Percentiles rank a stretch among this genome's conserved stretches.
These are phyloP conservation scores for Mollisiaceae sp. DNA, from an alignment of 2,329 filamentous ascomycete genomes.

Conservation along the genomic window DNA sequence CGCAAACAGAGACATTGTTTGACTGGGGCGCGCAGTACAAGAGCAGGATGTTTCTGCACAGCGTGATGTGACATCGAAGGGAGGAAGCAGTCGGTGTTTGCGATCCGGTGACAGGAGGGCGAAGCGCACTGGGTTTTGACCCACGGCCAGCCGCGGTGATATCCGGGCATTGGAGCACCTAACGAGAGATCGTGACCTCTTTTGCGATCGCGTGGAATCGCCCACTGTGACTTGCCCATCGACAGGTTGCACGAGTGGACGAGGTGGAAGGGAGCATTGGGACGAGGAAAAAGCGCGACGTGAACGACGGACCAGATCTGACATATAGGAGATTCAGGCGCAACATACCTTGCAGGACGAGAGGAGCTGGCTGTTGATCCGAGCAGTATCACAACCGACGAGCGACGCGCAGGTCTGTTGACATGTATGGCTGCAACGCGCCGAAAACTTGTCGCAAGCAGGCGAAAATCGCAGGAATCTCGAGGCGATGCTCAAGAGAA, in stretches of 20 bases:
- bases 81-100: conserved; percentile 40
- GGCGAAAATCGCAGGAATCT: conserved; percentile 12
- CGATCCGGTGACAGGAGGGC: conserved; percentile 37
- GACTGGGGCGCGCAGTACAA: conserved; percentile 32
- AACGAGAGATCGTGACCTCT: conserved; percentile 40
- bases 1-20: conserved; percentile 40
- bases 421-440: conserved; percentile 27
- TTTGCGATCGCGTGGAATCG: conserved; percentile 36
- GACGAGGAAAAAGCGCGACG: conserved; percentile 17
- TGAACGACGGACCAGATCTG: conserved; percentile 1
- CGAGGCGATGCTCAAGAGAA: conserved; percentile 18
- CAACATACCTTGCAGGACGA: conserved; percentile 12
- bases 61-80: conserved; percentile 36
- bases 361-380: conserved; percentile 12
- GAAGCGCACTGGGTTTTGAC: conserved; percentile 30
- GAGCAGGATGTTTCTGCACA: conserved; percentile 23
- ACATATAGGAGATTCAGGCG: conserved; percentile 12
- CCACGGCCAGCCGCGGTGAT: conserved; percentile 33
- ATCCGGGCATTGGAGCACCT: conserved; percentile 37
- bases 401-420: conserved; percentile 30
- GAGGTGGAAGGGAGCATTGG: conserved; percentile 21
- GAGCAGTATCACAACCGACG: conserved; percentile 20
- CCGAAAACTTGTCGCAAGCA: conserved; percentile 16
- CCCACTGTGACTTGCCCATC: conserved; percentile 29
- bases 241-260: conserved; percentile 28